Base-by-base conservation (phyloP, 768 basidiomycete species). In the Lanmaoa rubissima region DNA sequence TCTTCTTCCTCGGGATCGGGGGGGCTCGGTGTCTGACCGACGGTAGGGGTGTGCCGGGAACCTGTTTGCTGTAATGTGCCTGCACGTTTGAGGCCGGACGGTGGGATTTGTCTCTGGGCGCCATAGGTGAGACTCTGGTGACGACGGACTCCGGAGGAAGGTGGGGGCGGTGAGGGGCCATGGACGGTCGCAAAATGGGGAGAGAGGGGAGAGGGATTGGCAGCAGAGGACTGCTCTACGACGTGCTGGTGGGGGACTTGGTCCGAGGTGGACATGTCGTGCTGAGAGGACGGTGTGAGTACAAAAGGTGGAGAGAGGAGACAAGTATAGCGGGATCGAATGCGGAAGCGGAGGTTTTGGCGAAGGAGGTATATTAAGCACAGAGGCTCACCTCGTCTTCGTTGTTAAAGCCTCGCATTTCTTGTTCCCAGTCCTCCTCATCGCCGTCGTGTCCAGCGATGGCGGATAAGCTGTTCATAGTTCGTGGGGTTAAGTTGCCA, bases 401-500 rank as follows among this genome's bases (percentile, higher is more conserved):
- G 56, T 83, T 76, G 13, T 76, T 74, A 69, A 82, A 73, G 72
- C 78, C 81, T 19, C 78, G 73, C 71, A 86, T 79, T 40, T 84
- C 83, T 42, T 79, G 75, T 69, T 90, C 88, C 92, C 92, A 94
- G 54, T 90, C 88, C 61, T 92, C 91, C 69, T 94, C 91, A 58
- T 92, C 91, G 62, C 87, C 90, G 63, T 94, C 91, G 65, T 90
- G 87, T 41, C 90, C 90, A 50, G 88, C 85, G 72, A 94, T 93
- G 53, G 88, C 88, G 36, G 88, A 82, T 51, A 94, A 82, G 70
- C 89, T 92, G 65, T 92, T 92, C 72, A 92, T 76, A 24, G 83
- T 82, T 57, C 89, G 85, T 35, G 88, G 87, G 26, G 88, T 87
- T 60, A 80, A 68, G 63, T 75, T 86, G 28, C 87, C 87, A 12